These are phyloP conservation scores for Melastoma candidum DNA, from an alignment of 441 rosid genomes.

Conservation along the genomic window DNA sequence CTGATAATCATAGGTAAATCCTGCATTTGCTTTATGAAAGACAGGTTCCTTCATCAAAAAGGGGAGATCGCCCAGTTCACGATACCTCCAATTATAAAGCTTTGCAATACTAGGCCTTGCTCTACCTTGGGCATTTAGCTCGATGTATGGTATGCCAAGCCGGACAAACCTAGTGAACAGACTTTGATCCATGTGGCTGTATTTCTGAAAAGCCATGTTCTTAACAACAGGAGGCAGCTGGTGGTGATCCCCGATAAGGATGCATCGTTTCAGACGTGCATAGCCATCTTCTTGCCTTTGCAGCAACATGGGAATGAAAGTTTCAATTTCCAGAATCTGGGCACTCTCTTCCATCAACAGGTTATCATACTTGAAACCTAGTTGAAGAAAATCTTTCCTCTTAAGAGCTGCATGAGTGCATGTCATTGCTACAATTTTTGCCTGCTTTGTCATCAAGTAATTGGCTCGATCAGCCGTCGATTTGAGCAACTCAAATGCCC, in stretches of 20 bases:
- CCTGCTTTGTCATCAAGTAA: slow-evolving; percentile 97
- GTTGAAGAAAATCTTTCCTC: slow-evolving; percentile 94
- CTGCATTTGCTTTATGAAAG: slow-evolving; percentile 85
- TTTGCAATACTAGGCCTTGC: slow-evolving; percentile 93
- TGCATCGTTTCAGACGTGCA: slow-evolving; percentile 97
- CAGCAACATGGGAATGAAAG: slow-evolving; percentile 98
- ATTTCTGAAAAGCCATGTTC: slow-evolving; percentile 99
- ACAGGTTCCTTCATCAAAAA: slow-evolving; percentile 56
- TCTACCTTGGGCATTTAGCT: slow-evolving; percentile 99
- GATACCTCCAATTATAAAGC: slow-evolving; percentile 97
- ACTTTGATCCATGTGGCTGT: slow-evolving; percentile 99
- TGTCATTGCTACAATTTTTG: slow-evolving; percentile 99
- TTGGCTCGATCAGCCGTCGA: slow-evolving; percentile 99
- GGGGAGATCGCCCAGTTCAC: slow-evolving; percentile 94
- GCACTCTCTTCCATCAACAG: slow-evolving; percentile 99
- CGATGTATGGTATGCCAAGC: slow-evolving; percentile 92
- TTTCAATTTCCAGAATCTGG: slow-evolving; percentile 94
- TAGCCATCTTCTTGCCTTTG: slow-evolving; percentile 98
- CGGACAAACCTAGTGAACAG: slow-evolving; percentile 98
- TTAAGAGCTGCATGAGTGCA: slow-evolving; percentile 99
- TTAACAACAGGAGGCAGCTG: slow-evolving; percentile 99
- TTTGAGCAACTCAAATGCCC: slow-evolving; percentile 99
- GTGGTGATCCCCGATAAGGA: slow-evolving; percentile 97
- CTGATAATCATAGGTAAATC: slow-evolving; percentile 92
- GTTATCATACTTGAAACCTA: slow-evolving; percentile 98